Evolutionary conservation across 805 yeast species (phyloP), one percentile per base, ranked within the genome.

Genomic region (Monosporozyma yasuniensis): DNA sequence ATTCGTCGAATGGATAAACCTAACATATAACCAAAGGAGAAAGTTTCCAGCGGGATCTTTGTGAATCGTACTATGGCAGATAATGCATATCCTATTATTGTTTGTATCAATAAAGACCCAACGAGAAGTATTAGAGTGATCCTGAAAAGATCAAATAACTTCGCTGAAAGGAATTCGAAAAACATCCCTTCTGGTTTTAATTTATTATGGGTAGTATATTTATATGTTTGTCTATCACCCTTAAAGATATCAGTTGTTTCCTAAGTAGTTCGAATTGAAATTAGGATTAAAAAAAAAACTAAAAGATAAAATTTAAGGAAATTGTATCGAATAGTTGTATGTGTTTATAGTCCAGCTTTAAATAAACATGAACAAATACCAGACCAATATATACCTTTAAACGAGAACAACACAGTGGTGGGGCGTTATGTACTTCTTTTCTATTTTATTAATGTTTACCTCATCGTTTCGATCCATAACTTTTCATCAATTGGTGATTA

Each of bases 1-100:
- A 57, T 47, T 8, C 47, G 42, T 38, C 55, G 51, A 19, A 60
- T 46, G 16, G 61, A 54, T 12, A 53, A 50, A 10, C 61, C 61
- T 25, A 57, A 50, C 14, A 59, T 39, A 21, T 47, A 50, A 10
- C 56, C 54, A 35, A 55, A 53, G 18, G 58, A 56, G 27, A 59
- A 42, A 11, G 35, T 44, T 19, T 52, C 42, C 4, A 57, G 22
- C 1, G 55, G 50, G n/a, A 45, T 37, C 23, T 37, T 47, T 11
- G 46, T 42, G 14, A 45, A 30, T 37, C 23, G 23, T 16, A 52
- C 37, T 7, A 49, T 6, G 16, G 30, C 44, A 16, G 46, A 34
- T 21, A 52, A 38, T 3, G 48, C 8, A 14, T 28, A 19, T 16
- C 44, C 42, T 18, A 52, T 2, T 3, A 44, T 12, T 18, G 46